Evolutionary conservation across 148 eudicot genomes (phyloP).

Genomic region (Limonium bicolor): DNA sequence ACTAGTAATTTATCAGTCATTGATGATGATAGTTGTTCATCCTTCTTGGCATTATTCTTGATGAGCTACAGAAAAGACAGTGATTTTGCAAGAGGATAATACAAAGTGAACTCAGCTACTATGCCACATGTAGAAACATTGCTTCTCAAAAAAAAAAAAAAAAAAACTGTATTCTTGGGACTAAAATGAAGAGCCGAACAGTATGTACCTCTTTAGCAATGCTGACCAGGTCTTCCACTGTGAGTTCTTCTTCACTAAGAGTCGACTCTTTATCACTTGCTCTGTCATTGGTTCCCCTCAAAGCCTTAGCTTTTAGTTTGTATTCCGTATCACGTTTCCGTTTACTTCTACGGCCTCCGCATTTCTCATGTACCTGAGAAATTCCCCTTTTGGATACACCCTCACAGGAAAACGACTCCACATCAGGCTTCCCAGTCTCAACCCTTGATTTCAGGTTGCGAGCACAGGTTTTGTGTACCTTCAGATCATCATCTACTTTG

Average conservation of each 20-base stretch:
- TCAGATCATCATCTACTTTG: conserved; percentile 9
- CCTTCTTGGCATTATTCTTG: conserved; percentile 16
- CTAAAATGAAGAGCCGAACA: neutral
- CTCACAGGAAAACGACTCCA: conserved; percentile 8
- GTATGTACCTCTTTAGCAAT: conserved; percentile 59
- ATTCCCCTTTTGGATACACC: conserved; percentile 2
- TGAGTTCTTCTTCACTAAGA: conserved; percentile 44
- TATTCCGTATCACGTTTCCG: conserved; percentile 9
- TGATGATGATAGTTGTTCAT: conserved; percentile 10
- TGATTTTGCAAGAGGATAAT: neutral
- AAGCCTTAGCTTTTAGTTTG: conserved; percentile 8
- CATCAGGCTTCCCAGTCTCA: conserved; percentile 1
- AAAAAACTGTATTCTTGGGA: neutral
- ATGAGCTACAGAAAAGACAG: conserved; percentile 26
- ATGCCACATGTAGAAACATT: neutral
- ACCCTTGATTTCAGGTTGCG: conserved; percentile 7
- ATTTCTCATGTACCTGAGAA: conserved; percentile 10
- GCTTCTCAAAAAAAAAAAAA: neutral
- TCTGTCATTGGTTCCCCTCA: conserved; percentile 7
- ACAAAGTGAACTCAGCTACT: neutral
- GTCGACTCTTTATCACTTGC: conserved; percentile 14
- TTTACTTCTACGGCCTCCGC: conserved; percentile 15
- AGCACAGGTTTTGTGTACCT: conserved; percentile 9
- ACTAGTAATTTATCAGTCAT: conserved; percentile 3
- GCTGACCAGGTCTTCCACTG: conserved; percentile 58